Evolutionary conservation across 2,329 filamentous ascomycete genomes (phyloP).

Genomic region (Neonectria sp.): DNA sequence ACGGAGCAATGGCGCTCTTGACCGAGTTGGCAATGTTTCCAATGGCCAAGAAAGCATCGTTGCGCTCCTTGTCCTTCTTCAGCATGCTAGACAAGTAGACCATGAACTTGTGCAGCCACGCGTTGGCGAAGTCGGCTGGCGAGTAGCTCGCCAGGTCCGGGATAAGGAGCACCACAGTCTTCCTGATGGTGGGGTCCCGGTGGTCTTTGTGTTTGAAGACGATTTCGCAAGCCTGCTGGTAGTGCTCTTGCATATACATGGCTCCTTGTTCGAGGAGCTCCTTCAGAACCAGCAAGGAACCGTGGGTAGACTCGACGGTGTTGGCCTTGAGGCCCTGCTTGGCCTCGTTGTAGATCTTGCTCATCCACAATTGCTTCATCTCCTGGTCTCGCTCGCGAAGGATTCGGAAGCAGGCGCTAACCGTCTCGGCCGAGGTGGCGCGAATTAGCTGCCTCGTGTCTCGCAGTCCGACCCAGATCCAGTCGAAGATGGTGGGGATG

Average conservation of each 20-base stretch:
- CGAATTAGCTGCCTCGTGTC: slow-evolving; percentile 93
- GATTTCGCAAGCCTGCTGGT: slow-evolving; percentile 92
- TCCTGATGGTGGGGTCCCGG: slow-evolving; percentile 87
- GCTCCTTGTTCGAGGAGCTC: slow-evolving; percentile 94
- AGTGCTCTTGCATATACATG: slow-evolving; percentile 99
- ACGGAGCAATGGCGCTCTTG: slow-evolving; percentile 93
- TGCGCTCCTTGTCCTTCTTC: slow-evolving; percentile 94
- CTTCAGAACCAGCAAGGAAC: slow-evolving; percentile 92
- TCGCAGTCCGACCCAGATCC: slow-evolving; percentile 94
- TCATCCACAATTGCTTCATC: slow-evolving; percentile 90
- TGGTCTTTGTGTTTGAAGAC: slow-evolving; percentile 95
- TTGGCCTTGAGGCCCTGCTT: slow-evolving; percentile 83
- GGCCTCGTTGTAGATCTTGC: slow-evolving; percentile 90
- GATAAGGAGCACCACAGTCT: slow-evolving; percentile 91
- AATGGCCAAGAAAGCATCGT: slow-evolving; percentile 95
- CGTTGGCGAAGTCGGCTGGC: slow-evolving; percentile 88
- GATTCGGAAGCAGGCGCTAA: slow-evolving; percentile 96
- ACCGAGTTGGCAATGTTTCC: slow-evolving; percentile 97
- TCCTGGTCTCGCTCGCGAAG: slow-evolving; percentile 93
- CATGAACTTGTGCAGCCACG: slow-evolving; percentile 97
- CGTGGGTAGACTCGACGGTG: slow-evolving; percentile 91
- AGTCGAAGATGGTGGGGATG: slow-evolving; percentile 94
- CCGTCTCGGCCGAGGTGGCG: slow-evolving; percentile 91
- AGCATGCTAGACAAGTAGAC: slow-evolving; percentile 93
- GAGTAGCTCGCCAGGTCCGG: slow-evolving; percentile 94